These are phyloP conservation scores for Neltuma alba DNA, from an alignment of 306 rosid species.

Conservation along the genomic window DNA sequence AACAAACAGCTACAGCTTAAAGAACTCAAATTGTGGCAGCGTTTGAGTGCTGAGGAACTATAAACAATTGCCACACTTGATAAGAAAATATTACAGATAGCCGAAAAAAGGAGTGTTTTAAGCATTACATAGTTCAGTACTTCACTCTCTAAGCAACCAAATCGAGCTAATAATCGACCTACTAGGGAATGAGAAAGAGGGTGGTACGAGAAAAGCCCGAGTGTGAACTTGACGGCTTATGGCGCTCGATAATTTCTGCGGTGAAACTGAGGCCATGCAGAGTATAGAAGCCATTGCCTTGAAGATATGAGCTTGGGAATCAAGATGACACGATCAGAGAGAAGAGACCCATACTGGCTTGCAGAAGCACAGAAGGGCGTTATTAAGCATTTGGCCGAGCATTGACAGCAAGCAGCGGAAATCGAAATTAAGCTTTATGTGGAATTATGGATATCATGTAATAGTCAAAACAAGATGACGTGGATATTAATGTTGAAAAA, in stretches of 20 bases:
- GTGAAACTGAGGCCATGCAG: constrained; percentile 46
- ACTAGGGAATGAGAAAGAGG: constrained; percentile 56
- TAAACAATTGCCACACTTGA: background rate
- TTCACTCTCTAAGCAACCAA: constrained; percentile 10
- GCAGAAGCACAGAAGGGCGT: background rate
- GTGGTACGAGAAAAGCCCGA: constrained; percentile 37
- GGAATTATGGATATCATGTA: background rate
- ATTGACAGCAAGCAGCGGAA: background rate
- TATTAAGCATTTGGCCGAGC: background rate
- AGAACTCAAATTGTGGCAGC: background rate
- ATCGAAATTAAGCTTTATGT: background rate
- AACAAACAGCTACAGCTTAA: background rate
- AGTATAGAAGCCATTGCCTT: constrained; percentile 62
- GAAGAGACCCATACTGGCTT: background rate
- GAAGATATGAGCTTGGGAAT: constrained; percentile 20
- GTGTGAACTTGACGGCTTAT: constrained; percentile 34
- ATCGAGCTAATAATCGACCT: constrained; percentile 37
- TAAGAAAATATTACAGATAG: background rate
- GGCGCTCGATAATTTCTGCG: constrained; percentile 37
- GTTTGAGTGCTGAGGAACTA: background rate
- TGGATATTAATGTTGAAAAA: background rate
- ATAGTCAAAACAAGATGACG: background rate
- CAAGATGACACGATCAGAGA: background rate
- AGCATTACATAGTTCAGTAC: background rate
- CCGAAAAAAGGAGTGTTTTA: background rate